Base-by-base conservation (phyloP, 1,139 yeast species). In the Yamadazyma taylorii region DNA sequence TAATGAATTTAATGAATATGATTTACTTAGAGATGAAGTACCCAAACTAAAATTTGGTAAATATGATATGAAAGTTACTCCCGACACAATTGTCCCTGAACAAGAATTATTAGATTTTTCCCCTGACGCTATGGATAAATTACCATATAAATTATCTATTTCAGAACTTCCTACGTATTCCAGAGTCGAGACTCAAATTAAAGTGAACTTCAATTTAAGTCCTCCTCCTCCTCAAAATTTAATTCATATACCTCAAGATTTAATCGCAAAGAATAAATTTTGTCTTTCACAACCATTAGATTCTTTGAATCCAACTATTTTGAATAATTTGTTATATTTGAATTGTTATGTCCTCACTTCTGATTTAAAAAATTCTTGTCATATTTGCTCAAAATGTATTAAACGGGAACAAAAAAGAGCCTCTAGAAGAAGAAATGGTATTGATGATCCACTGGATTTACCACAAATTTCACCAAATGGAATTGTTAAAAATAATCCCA, bases 121-220 rank as follows among this genome's bases (percentile, higher is more conserved):
- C 1, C 55, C 58, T 1, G 58, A 58, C 24, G 44, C 61, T n/a
- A 55, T 68, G 63, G 56, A 62, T 10, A 53, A 59, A 10, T 64
- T 84, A 41, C 88, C 88, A 3, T 85, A 79, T 59, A 65, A 72
- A 37, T 53, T 90, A 41, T 61, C 64, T 22, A 65, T 89, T 1
- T 63, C 72, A 10, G 84, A 81, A 38, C 64, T 90, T 35, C 97
- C 97, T 1, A 62, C 75, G 9, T 80, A 80, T 50, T 87, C 96
- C 8, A 76, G 98, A 47, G 97, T 92, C 5, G 98, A 92, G 61
- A 92, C 97, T 15, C 97, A 92, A 63, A 87, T 90, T 56, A 90
- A 88, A 58, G 67, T 92, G 40, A 73, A 77, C 35, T 63, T 92
- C 22, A 61, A 76, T 6, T 66, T 88, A 34, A 71, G 79, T 24